Conservation (phyloP, 1,284 basidiomycete species). For the Fomitopsis betulina region DNA sequence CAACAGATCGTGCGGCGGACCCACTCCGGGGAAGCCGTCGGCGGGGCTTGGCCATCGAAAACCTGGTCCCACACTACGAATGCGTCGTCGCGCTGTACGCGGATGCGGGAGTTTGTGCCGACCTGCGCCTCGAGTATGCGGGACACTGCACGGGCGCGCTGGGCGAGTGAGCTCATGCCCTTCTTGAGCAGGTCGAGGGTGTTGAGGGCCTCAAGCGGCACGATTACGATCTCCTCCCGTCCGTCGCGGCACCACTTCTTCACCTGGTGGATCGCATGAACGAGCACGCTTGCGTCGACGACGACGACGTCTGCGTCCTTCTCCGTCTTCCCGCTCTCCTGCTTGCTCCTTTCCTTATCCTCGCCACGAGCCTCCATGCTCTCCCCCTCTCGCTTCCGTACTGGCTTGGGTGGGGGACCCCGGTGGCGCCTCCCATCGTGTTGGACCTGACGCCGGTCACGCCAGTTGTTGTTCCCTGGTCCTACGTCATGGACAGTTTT, state of each 20-base stretch:
- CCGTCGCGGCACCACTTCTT: conserved; percentile 79
- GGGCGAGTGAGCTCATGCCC: conserved; percentile 72
- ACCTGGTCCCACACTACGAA: conserved; percentile 77
- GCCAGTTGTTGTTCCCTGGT: conserved; percentile 54
- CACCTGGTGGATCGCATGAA: conserved; percentile 78
- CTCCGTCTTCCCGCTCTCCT: conserved; percentile 32
- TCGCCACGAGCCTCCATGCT: conserved; percentile 10
- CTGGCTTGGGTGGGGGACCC: conserved; percentile 9
- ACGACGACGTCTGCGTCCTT: conserved; percentile 75
- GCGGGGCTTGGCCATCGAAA: conserved; percentile 34
- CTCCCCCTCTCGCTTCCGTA: conserved; percentile 22
- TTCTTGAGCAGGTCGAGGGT: conserved; percentile 95
- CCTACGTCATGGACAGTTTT: conserved; percentile 54
- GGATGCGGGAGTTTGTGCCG: conserved; percentile 71
- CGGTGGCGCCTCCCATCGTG: conserved; percentile 12
- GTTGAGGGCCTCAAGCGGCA: conserved; percentile 88
- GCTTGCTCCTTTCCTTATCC: conserved; percentile 18
- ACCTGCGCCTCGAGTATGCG: conserved; percentile 81
- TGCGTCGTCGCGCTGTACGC: conserved; percentile 73
- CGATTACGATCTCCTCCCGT: conserved; percentile 65
- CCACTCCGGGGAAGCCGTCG: conserved; percentile 65
- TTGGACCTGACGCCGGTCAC: conserved; percentile 32
- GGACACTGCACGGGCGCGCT: conserved; percentile 78
- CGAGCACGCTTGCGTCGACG: conserved; percentile 83
- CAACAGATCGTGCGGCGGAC: conserved; percentile 77